Conservation (phyloP, 2,329 filamentous ascomycete species). For the Gyromitra esculenta region DNA sequence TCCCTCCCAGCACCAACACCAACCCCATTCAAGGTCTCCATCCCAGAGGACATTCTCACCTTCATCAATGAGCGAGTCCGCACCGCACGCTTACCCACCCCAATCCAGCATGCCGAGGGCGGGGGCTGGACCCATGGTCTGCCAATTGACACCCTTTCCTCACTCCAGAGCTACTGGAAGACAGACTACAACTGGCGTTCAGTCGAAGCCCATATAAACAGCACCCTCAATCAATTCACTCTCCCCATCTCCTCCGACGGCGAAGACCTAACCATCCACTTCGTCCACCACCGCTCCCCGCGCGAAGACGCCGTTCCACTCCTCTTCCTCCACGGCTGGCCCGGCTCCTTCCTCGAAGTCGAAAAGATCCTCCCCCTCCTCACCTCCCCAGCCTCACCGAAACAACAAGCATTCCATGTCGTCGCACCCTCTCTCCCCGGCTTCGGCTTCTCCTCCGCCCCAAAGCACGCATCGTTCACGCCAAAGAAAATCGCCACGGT, state of each 20-base stretch:
- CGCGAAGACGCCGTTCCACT: constrained; percentile 61
- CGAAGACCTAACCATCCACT: constrained; percentile 57
- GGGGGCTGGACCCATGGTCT: constrained; percentile 55
- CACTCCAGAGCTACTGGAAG: constrained; percentile 57
- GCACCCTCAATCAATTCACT: constrained; percentile 58
- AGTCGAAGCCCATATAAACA: constrained; percentile 58
- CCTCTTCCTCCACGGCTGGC: constrained; percentile 63
- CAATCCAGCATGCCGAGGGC: constrained; percentile 46
- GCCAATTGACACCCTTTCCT: constrained; percentile 45
- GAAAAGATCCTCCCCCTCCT: constrained; percentile 59
- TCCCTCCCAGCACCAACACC: constrained; percentile 52
- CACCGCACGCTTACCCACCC: constrained; percentile 56
- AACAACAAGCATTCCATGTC: constrained; percentile 63
- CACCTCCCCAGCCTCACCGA: constrained; percentile 56
- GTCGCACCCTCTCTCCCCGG: constrained; percentile 64
- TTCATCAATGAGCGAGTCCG: constrained; percentile 57
- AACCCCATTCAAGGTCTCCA: constrained; percentile 57
- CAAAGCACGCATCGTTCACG: constrained; percentile 59
- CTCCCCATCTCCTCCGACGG: constrained; percentile 54
- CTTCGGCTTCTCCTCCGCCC: constrained; percentile 62
- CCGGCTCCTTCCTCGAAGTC: constrained; percentile 62
- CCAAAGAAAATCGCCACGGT: constrained; percentile 58
- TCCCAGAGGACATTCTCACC: constrained; percentile 55
- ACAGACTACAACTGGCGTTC: constrained; percentile 58
- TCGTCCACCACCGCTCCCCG: constrained; percentile 58